Evolutionary conservation across 805 yeast genomes (phyloP).

Genomic region (Naumovozyma baii): DNA sequence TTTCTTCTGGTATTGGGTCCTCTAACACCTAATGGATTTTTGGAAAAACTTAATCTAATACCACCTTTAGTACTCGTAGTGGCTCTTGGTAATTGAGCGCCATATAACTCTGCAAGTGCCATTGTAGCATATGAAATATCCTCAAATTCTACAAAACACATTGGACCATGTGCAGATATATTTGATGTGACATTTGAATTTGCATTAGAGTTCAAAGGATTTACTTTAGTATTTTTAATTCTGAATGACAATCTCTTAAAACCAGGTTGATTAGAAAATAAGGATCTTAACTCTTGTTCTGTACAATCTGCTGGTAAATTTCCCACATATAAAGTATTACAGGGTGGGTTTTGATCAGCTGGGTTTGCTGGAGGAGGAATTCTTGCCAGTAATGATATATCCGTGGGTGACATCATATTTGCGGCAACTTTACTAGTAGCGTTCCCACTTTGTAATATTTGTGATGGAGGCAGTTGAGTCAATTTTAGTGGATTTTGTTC

Average conservation of each 20-base stretch:
- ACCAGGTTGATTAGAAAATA: constrained; percentile 84
- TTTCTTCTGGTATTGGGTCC: constrained; percentile 47
- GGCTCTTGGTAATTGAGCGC: constrained; percentile 79
- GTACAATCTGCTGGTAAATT: constrained; percentile 95
- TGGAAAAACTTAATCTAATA: constrained; percentile 84
- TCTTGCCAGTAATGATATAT: constrained; percentile 61
- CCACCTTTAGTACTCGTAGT: constrained; percentile 67
- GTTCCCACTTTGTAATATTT: not conserved
- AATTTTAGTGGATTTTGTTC: not conserved
- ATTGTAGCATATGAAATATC: constrained; percentile 89
- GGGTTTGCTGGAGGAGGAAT: constrained; percentile 94
- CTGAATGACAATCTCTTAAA: constrained; percentile 88
- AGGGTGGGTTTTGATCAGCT: constrained; percentile 98
- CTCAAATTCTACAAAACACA: constrained; percentile 98
- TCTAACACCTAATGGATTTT: constrained; percentile 94
- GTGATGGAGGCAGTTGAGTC: not conserved
- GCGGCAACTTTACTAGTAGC: constrained; percentile 2
- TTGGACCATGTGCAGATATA: constrained; percentile 74
- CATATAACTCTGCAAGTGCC: constrained; percentile 89
- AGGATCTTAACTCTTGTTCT: constrained; percentile 78
- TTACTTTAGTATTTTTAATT: constrained; percentile 43
- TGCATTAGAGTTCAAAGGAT: constrained; percentile 3
- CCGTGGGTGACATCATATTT: constrained; percentile 36
- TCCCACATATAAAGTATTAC: constrained; percentile 94
- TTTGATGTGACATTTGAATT: constrained; percentile 3